Base-by-base conservation (phyloP, 129 eudicot genomes). In the Flaveria trinervia region DNA sequence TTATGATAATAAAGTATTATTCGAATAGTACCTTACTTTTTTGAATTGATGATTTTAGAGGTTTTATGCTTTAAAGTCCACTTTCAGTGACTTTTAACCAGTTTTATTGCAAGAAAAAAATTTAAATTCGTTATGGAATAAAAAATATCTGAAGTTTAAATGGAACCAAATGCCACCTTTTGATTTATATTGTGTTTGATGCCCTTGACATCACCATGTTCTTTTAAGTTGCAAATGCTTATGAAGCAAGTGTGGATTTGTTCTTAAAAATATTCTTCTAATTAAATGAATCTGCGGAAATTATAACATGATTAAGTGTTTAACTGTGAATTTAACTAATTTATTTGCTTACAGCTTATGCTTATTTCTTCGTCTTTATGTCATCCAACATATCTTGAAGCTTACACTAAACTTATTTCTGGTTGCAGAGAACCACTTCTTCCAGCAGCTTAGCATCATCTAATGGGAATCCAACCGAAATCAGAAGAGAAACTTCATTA, bases 401-500 rank as follows among this genome's bases (percentile, higher is more conserved):
- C 74, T 39, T 17, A 23, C 11, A 33, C 5, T 73, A 30, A 26
- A 73, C 51, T 48, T 43, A 25, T 82, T 25, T 71, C 43, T 67
- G 50, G 28, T 65, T 77, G 77, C 92, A 95, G 97, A 89, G 99
- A 83, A 87, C 96, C 68, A 90, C 80, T 72, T 95, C 97, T 78
- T 95, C 97, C 55, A 86, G 99, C 85, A 91, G 97, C 83, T 82
- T 94, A 85, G 90, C 94, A 75, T 94, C 98, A 64, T 84, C 90
- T 52, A 87, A 84, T 76, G 96, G 91, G 78, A 89, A 92, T 56
- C 91, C 89, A 23, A 68, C 84, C 4, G 97, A 93, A 78, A 79
- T 81, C 68, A 87, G 82, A 81, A 79, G 56, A 65, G 98, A 87
- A 85, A 81, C 78, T 74, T 92, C 92, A 13, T 87, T 95, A 76